Evolutionary conservation across 2,329 filamentous ascomycete genomes (phyloP), one percentile per base, ranked within the genome.

Genomic region (Colletotrichum endophyticum): DNA sequence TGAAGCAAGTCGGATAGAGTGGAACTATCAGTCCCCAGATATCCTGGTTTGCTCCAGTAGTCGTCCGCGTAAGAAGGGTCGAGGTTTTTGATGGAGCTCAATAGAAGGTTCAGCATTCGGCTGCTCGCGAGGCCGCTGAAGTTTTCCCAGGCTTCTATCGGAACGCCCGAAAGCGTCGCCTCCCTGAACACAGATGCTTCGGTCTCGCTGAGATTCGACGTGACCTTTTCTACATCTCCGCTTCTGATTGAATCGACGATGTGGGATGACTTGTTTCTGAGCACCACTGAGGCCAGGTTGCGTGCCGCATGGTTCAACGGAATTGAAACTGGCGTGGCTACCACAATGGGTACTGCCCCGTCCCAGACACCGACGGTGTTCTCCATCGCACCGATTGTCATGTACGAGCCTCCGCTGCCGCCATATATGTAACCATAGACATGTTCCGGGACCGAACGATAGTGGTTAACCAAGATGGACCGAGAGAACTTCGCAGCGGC

Each of bases 361-460:
- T 80, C 63, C 80, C 80, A 81, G 32, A 81, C 64, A 7, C 70
- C 79, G 15, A 70, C 19, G 0, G 79, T 80, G 16, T 80, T 80
- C 66, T 81, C 79, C 4, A 70, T 62, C 6, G 78, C 79, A 2
- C 79, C 79, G 8, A 81, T 61, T 5, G 70, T 72, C 12, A 77
- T 49, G 4, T 78, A 66, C 4, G 80, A 81, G 53, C 80, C 79
- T 1, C 80, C 80, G 19, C 80, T 81, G 4, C 77, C 78, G 3
- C 79, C 79, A 15, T 78, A 81, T 8, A 78, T 30, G 13, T 81
- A 81, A 1, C 79, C 79, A 15, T 79, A 77, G 15, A 80, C 79
- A 0, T 76, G 28, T 5, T 56, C 5, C 9, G 64, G 61, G 12
- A 19, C 36, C 11, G 32, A 15, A 6, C 15, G 30, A 32, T 80